Base-by-base conservation (phyloP, 805 yeast species). In the Ogataea pilisensis region DNA sequence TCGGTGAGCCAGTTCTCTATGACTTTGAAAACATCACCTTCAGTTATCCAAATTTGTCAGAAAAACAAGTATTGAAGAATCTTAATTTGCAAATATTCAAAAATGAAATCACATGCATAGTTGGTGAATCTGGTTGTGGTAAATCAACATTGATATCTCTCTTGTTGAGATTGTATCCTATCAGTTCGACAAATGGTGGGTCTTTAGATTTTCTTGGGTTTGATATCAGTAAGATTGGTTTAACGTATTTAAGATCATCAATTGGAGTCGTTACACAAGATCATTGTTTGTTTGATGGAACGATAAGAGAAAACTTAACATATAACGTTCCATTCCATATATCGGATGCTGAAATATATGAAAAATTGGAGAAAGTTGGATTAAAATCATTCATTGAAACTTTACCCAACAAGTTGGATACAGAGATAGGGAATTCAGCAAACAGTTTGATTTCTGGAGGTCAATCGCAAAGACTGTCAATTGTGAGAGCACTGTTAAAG, bases 71-170 rank as follows among this genome's bases (percentile, higher is more conserved):
- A 3, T 65, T 83, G 25, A 60, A 64, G 1, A 51, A 70, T 24
- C 50, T 85, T 6, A 58, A 61, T 8, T 63, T 83, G 25, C 32
- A 43, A 0, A 57, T 90, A 2, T 22, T 53, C 0, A 51, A 63
- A 9, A 75, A 76, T 16, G 76, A 78, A 41, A 66, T 75, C 0
- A 66, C 84, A 17, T 93, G 86, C 0, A 60, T 93, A 1, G 76
- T 82, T 3, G 99, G 99, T 0, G 78, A 75, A 27, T 86, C 97
- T 2, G 99, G 99, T 0, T 74, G 83, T 12, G 99, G 99, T 0
- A 93, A 93, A 60, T 84, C 96, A 0, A 88, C 98, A 0, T 46
- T 91, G 1, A 62, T 78, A 0, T 66, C 72, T 1, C 50, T 90
- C 11, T 47, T 90, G 0, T 60, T 80, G 2, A 66, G 82, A 37